Evolutionary conservation across 2,329 filamentous ascomycete species (phyloP).

Genomic region (Whalleya microplaca): DNA sequence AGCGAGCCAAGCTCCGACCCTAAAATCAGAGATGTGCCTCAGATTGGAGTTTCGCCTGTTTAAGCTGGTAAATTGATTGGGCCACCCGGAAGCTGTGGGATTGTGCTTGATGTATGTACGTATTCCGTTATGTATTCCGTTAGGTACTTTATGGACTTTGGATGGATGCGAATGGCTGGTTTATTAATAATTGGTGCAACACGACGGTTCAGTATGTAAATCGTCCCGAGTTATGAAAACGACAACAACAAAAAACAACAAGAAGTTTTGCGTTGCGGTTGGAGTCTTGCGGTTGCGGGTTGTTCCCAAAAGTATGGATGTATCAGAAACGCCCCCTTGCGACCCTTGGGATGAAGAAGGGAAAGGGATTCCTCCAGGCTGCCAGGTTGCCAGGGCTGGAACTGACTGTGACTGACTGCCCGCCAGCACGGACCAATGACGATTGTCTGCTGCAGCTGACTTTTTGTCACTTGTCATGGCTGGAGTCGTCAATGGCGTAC

Average conservation of each 20-base stretch:
- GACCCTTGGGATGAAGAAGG: no score
- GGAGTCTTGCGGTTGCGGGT: neutral
- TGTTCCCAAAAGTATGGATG: neutral
- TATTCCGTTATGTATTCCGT: no score
- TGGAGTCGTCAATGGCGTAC: no score
- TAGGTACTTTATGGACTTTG: no score
- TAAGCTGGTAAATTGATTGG: no score
- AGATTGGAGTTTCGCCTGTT: slow-evolving; percentile 4
- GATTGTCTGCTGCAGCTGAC: neutral
- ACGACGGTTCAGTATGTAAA: no score
- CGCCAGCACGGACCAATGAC: neutral
- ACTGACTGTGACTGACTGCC: neutral
- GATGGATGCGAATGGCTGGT: no score
- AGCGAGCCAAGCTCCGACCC: slow-evolving; percentile 23
- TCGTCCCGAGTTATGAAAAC: neutral
- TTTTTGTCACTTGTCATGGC: neutral
- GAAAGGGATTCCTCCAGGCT: no score
- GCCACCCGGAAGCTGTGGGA: neutral
- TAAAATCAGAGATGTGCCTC: slow-evolving; percentile 14
- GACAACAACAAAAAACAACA: neutral
- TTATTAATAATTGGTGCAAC: no score
- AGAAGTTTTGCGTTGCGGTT: neutral
- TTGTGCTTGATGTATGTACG: neutral
- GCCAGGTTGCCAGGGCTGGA: neutral
- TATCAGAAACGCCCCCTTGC: neutral